Evolutionary conservation across 1,284 basidiomycete species (phyloP).

Genomic region (Sanghuangporus weigelae): DNA sequence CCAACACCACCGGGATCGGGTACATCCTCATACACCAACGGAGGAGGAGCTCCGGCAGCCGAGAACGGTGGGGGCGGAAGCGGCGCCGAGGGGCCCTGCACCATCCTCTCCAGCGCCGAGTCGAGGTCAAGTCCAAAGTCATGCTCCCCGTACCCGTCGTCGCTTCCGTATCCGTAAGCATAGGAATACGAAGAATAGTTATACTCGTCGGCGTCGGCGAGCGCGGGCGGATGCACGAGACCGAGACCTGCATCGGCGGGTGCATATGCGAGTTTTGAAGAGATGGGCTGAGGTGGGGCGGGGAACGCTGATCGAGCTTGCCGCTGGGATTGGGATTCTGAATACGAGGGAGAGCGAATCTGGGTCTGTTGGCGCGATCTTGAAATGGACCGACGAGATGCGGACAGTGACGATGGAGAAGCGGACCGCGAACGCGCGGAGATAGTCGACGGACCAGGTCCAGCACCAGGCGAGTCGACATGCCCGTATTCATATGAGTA

Average conservation of each 20-base stretch:
- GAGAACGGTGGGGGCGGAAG: slow-evolving; percentile 42
- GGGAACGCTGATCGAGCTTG: neutral
- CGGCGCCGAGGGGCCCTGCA: neutral
- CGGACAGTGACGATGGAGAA: neutral
- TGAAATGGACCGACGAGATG: neutral
- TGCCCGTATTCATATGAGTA: neutral
- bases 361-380: neutral
- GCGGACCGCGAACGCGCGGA: neutral
- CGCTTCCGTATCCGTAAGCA: neutral
- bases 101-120: neutral
- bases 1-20: slow-evolving; percentile 21
- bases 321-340: neutral
- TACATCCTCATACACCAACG: slow-evolving; percentile 34
- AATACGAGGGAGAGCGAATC: neutral
- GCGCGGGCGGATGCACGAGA: neutral
- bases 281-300: slow-evolving; percentile 4
- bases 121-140: neutral
- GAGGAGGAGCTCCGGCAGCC: slow-evolving; percentile 34
- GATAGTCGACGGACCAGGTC: slow-evolving; percentile 11
- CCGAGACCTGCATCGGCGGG: neutral
- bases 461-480: slow-evolving; percentile 14
- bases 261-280: slow-evolving; percentile 9
- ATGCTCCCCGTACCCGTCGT: neutral
- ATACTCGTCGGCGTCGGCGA: neutral
- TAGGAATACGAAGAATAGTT: neutral